Conservation (phyloP, 164 flowering plant species). For the Magnolia officinalis region DNA sequence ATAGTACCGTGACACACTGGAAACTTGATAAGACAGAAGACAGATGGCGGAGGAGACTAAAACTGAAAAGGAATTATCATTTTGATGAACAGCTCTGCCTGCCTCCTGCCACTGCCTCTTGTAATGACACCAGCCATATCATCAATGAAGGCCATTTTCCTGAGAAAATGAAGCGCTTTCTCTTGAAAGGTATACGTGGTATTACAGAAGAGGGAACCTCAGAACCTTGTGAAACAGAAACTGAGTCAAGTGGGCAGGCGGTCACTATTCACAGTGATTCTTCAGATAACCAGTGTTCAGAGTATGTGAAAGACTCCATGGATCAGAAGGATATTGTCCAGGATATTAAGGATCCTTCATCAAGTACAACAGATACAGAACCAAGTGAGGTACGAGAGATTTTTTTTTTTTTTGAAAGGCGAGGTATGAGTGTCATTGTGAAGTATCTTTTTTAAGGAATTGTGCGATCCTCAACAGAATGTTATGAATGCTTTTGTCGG, state of each 20-base stretch:
- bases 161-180: constrained; percentile 77
- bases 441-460: background rate
- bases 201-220: constrained; percentile 69
- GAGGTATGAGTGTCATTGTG: background rate
- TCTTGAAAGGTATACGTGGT: constrained; percentile 75
- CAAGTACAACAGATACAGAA: constrained; percentile 49
- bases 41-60: constrained; percentile 82
- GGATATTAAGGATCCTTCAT: constrained; percentile 54
- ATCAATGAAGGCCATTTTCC: constrained; percentile 54
- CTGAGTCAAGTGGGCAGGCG: constrained; percentile 33
- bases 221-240: constrained; percentile 48
- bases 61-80: constrained; percentile 83
- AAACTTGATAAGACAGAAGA: constrained; percentile 98
- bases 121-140: constrained; percentile 29
- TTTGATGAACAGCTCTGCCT: constrained; percentile 81
- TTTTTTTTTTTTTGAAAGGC: too few relatives aligned
- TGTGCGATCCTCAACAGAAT: background rate
- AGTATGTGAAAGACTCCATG: constrained; percentile 33
- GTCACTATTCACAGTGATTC: constrained; percentile 29
- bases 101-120: constrained; percentile 42
- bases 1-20: constrained; percentile 65
- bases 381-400: constrained; percentile 58
- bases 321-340: constrained; percentile 44
- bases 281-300: constrained; percentile 34
- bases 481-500: background rate